A percentile compares a stretch with the other conserved stretches of the same genome.
These are phyloP conservation scores for Aspergillus novofumigatus DNA, from an alignment of 2,329 filamentous ascomycete species.

Conservation along the genomic window DNA sequence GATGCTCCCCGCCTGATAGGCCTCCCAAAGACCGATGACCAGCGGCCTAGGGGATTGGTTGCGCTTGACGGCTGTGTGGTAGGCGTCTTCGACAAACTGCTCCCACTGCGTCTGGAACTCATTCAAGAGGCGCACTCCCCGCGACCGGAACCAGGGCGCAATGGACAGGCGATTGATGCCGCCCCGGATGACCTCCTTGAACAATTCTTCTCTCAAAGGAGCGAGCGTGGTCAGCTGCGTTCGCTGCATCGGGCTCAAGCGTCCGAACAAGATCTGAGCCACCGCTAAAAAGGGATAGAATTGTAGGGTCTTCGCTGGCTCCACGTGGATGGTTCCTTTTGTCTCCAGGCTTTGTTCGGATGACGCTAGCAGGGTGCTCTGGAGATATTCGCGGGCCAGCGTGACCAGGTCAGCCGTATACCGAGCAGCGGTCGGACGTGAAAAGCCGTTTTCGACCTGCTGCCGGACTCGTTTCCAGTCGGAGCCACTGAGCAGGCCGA, in stretches of 20 bases:
- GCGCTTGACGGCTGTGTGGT: neutral
- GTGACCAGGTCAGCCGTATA: neutral
- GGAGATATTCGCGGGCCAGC: neutral
- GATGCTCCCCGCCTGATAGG: neutral
- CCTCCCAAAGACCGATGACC: neutral
- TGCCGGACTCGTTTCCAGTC: neutral
- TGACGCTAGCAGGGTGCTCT: fast-evolving
- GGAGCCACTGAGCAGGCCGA: neutral
- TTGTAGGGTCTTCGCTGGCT: neutral
- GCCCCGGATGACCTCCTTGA: neutral
- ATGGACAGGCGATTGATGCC: neutral
- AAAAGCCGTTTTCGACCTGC: neutral
- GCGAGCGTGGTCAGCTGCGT: neutral
- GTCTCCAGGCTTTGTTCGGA: neutral
- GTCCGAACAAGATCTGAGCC: neutral
- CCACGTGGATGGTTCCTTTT: neutral
- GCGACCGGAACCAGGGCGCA: neutral
- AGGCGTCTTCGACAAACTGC: neutral
- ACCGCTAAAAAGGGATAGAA: neutral
- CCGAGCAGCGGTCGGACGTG: neutral
- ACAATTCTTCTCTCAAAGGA: neutral
- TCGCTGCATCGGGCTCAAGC: neutral
- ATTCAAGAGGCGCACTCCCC: neutral
- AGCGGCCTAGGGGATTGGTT: neutral
- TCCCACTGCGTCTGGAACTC: neutral